Percentiles rank a stretch among this genome's conserved stretches.
phyloP scores from a whole-genome alignment of 305 asterid genomes.

The Solanum aculeatissimum region DNA sequence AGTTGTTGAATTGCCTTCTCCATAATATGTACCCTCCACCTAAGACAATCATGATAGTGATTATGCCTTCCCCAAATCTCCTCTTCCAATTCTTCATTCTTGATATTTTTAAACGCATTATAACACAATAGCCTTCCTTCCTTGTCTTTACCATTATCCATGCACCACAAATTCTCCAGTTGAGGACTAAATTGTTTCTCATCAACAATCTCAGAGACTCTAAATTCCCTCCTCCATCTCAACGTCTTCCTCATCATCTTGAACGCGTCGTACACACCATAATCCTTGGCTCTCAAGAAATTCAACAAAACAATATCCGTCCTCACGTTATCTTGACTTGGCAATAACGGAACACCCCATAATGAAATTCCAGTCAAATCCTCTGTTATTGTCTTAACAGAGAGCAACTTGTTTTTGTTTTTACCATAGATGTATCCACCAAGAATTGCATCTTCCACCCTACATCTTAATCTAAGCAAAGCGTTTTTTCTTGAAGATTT shows the following conservation, averaged over 20 bases:
- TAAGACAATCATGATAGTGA: conserved; percentile 27
- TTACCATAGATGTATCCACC: conserved; percentile 29
- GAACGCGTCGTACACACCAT: conserved; percentile 51
- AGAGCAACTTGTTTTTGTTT: conserved; percentile 1
- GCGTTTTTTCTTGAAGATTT: conserved; percentile 24
- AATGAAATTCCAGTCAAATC: conserved; percentile 19
- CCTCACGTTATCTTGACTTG: conserved; percentile 36
- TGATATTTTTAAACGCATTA: conserved; percentile 20
- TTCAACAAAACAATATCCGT: conserved; percentile 49
- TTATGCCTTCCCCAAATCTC: conserved; percentile 12
- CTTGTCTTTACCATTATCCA: conserved; percentile 36
- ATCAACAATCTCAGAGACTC: conserved; percentile 11
- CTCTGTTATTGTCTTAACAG: neutral
- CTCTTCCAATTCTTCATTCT: conserved; percentile 13
- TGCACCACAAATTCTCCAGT: conserved; percentile 31
- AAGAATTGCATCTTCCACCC: conserved; percentile 56
- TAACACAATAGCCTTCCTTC: conserved; percentile 67
- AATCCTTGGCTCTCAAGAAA: conserved; percentile 52
- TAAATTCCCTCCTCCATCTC: conserved; percentile 51
- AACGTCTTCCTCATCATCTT: conserved; percentile 39
- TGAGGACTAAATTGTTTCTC: conserved; percentile 26
- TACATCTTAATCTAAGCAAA: conserved; percentile 40
- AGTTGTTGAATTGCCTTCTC: conserved; percentile 56
- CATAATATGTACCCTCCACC: conserved; percentile 61
- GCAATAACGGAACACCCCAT: conserved; percentile 79